phyloP scores from a whole-genome alignment of 371 early-diverging fungal species.

The Syncephalastrum racemosum region DNA sequence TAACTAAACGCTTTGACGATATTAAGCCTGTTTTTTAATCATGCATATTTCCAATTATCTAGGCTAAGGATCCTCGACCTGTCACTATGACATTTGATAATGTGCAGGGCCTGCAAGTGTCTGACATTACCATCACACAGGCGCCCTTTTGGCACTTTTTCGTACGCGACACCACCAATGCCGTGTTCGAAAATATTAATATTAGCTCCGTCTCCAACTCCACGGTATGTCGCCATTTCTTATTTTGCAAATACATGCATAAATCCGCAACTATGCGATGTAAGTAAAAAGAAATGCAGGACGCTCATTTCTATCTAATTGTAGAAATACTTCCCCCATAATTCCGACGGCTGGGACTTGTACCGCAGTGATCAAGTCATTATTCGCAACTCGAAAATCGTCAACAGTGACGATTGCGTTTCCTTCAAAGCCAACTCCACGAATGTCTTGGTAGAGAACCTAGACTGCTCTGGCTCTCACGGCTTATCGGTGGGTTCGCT shows the following conservation, averaged over 20 bases:
- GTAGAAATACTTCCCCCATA: slow-evolving; percentile 5
- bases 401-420: slow-evolving; percentile 28
- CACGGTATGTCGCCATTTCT: slow-evolving; percentile 10
- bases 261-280: neutral
- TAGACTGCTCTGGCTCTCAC: slow-evolving; percentile 29
- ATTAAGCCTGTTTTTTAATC: too few relatives aligned
- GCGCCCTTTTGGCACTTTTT: slow-evolving; percentile 22
- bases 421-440: slow-evolving; percentile 22
- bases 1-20: neutral
- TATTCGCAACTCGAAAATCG: slow-evolving; percentile 17
- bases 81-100: slow-evolving; percentile 19
- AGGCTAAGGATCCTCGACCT: slow-evolving; percentile 19
- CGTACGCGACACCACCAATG: slow-evolving; percentile 13
- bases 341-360: slow-evolving; percentile 21
- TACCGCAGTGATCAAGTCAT: slow-evolving; percentile 12
- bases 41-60: neutral
- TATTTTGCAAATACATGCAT: neutral
- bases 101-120: slow-evolving; percentile 14
- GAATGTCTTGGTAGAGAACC: slow-evolving; percentile 16
- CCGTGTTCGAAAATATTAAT: slow-evolving; percentile 10
- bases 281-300: too few relatives aligned
- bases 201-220: slow-evolving; percentile 15
- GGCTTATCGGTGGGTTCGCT: slow-evolving; percentile 29
- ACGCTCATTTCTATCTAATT: neutral
- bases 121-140: slow-evolving; percentile 13